Conservation (phyloP, 768 basidiomycete species). For the Gloeopeniophorella convolvens region DNA sequence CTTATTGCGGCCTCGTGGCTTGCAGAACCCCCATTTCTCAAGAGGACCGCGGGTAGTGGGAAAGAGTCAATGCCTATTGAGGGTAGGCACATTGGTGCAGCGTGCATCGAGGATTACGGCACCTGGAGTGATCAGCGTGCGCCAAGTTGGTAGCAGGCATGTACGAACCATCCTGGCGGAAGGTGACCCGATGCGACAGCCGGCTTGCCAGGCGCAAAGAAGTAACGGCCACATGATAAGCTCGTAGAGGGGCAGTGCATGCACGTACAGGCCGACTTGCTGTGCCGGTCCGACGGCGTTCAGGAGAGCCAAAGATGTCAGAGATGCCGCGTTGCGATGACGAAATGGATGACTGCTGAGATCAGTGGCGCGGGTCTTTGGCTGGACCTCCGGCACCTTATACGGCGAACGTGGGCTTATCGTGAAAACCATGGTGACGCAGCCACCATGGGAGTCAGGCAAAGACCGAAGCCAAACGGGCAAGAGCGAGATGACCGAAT, state of each 20-base stretch:
- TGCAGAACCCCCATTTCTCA: constrained; percentile 10
- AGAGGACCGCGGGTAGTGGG: constrained; percentile 10
- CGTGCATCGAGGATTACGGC: constrained; percentile 9
- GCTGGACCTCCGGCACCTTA: neutral
- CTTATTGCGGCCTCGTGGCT: constrained; percentile 16
- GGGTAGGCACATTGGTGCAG: constrained; percentile 4
- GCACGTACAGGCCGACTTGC: neutral
- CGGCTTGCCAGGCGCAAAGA: neutral
- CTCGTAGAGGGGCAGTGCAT: neutral
- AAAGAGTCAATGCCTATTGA: constrained; percentile 3
- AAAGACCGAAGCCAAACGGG: neutral
- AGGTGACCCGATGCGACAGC: too few species aligned
- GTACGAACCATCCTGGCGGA: too few species aligned
- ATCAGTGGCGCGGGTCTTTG: neutral
- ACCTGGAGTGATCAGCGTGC: neutral
- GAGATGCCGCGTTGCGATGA: constrained; percentile 3
- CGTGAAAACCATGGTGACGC: constrained; percentile 11
- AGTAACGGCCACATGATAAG: constrained; percentile 2
- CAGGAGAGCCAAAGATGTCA: neutral
- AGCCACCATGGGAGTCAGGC: neutral
- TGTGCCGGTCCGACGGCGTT: too few species aligned
- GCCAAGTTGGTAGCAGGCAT: too few species aligned
- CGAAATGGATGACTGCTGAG: neutral
- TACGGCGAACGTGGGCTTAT: neutral
- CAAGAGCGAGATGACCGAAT: constrained; percentile 6